Evolutionary conservation across 2,329 filamentous ascomycete genomes (phyloP).

Genomic region (Pseudopyrenochaeta lycopersici): DNA sequence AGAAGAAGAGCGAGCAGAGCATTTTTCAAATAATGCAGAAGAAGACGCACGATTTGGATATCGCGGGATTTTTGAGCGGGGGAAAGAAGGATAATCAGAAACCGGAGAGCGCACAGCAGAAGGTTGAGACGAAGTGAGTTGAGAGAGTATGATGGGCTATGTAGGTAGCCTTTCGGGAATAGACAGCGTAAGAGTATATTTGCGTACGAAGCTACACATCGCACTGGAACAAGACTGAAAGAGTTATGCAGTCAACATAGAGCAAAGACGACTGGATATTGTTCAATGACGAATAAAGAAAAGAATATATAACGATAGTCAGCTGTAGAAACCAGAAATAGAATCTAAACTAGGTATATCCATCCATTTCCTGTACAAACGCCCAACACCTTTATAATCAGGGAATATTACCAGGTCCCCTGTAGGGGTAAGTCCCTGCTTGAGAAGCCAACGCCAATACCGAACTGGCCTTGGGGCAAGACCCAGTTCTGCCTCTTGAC

Average conservation of each 20-base stretch:
- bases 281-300: no score
- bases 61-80: constrained; percentile 7
- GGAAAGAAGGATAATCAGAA: constrained; percentile 1
- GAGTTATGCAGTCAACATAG: no score
- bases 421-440: constrained; percentile 43
- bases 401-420: constrained; percentile 38
- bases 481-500: constrained; percentile 53
- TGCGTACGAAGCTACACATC: no score
- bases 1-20: constrained; percentile 56
- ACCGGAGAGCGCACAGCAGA: background rate
- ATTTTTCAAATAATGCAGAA: constrained; percentile 54
- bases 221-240: no score
- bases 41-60: constrained; percentile 47
- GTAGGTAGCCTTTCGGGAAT: no score
- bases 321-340: no score
- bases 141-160: no score
- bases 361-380: background rate
- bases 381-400: no score
- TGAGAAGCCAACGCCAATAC: constrained; percentile 43
- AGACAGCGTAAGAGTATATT: no score
- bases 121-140: background rate
- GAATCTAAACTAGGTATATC: no score
- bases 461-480: constrained; percentile 44
- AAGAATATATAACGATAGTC: no score
- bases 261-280: no score